Conservation (phyloP, 306 rosid species). For the Hippophae rhamnoides region DNA sequence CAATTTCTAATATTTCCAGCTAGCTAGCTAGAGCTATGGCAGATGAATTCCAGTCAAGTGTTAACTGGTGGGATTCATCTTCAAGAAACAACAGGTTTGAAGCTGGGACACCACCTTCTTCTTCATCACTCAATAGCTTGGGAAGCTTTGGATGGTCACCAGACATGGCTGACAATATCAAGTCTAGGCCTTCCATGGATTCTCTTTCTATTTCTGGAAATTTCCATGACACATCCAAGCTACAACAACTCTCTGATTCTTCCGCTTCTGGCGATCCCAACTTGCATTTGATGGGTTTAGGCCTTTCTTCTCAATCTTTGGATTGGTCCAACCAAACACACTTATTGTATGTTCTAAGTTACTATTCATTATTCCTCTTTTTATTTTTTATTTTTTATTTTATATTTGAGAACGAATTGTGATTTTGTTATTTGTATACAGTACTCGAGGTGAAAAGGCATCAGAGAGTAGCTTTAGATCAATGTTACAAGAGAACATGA, state of each 20-base stretch:
- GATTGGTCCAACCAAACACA: slow-evolving; percentile 80
- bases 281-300: slow-evolving; percentile 79
- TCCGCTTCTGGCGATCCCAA: slow-evolving; percentile 34
- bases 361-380: neutral
- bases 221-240: slow-evolving; percentile 44
- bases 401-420: neutral
- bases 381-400: neutral
- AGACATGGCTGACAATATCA: slow-evolving; percentile 46
- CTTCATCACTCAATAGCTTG: slow-evolving; percentile 48
- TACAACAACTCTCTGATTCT: slow-evolving; percentile 41
- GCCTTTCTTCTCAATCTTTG: slow-evolving; percentile 66
- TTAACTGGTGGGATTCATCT: slow-evolving; percentile 78
- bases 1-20: neutral
- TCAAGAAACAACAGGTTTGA: slow-evolving; percentile 50
- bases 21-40: slow-evolving; percentile 42
- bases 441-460: slow-evolving; percentile 42
- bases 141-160: slow-evolving; percentile 49
- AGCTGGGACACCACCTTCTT: slow-evolving; percentile 61
- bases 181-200: slow-evolving; percentile 57
- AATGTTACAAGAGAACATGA: slow-evolving; percentile 63
- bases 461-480: slow-evolving; percentile 54
- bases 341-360: slow-evolving; percentile 49
- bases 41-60: slow-evolving; percentile 71
- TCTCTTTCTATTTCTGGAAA: slow-evolving; percentile 42
- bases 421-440: neutral